Evolutionary conservation across 495 filamentous ascomycete species (phyloP), one percentile per base, ranked within the genome.

Genomic region (Hyphodiscus hymeniophilus): DNA sequence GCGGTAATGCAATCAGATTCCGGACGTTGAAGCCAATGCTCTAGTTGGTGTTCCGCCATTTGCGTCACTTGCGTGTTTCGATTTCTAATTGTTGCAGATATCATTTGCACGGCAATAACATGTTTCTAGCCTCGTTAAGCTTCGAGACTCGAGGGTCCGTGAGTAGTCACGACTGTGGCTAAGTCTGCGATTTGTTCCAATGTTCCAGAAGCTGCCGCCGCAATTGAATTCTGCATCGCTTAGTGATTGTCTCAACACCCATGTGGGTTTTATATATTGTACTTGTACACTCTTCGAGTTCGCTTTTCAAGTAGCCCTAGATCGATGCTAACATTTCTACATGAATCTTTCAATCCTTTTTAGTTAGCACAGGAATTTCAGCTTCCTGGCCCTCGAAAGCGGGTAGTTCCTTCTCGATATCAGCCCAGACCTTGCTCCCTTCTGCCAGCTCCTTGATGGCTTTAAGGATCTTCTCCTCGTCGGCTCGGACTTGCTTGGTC

Each of bases 401-500:
- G 3, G 80, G 82, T 46, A 85, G 61, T 54, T 79, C 68, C n/a
- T 62, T 60, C 59, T 72, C 64, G 40, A 84, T 65, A 47, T 81
- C 73, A 54, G 66, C 58, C 81, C 82, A 87, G 20, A 65, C 66
- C 69, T 83, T 79, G 54, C 48, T 64, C 28, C 76, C 79, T 12
- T 78, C 70, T 2, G 74, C 70, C 18, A 84, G 62, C n/a, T 62
- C 62, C 59, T 67, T 65, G 46, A 88, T 75, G 43, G 81, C 81
- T n/a, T 66, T 67, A 31, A 84, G 58, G 40, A 89, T 78, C 56
- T 73, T 75, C 24, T 81, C 74, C 56, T 78, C 66, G 20, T 70
- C 69, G 12, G 80, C 80, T 23, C 84, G 72, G 38, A 89, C 81
- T 65, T 89, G 85, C 56, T 76, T 76, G 16, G 78, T 89, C 24